phyloP scores from a whole-genome alignment of 2,329 filamentous ascomycete species.

The Cercospora sesami region DNA sequence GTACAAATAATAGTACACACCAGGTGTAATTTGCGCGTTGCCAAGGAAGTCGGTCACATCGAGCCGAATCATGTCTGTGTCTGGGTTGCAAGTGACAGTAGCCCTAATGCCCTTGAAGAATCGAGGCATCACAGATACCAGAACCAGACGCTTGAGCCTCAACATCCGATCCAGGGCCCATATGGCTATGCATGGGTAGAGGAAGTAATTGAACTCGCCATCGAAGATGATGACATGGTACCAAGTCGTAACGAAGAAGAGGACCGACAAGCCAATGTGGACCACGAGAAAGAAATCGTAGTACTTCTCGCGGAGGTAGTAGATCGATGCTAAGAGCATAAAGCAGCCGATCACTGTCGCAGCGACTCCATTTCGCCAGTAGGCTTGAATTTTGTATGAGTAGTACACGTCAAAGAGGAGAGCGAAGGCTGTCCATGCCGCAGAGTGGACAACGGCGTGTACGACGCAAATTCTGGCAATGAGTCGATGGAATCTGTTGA shows the following conservation, averaged over 20 bases:
- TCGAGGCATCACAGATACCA: constrained; percentile 37
- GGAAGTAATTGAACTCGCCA: constrained; percentile 51
- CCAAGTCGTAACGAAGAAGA: constrained; percentile 54
- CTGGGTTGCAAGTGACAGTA: constrained; percentile 46
- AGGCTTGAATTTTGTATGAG: constrained; percentile 44
- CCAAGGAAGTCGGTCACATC: constrained; percentile 44
- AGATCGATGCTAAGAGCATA: constrained; percentile 51
- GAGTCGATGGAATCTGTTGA: constrained; percentile 68
- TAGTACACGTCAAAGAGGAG: constrained; percentile 45
- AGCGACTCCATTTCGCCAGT: constrained; percentile 54
- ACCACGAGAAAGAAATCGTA: constrained; percentile 55
- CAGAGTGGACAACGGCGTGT: constrained; percentile 63
- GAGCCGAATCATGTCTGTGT: constrained; percentile 50
- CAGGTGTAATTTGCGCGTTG: constrained; percentile 43
- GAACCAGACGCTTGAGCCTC: constrained; percentile 45
- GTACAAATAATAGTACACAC: constrained; percentile 55
- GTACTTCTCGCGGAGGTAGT: constrained; percentile 53
- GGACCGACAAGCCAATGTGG: constrained; percentile 55
- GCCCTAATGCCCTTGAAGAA: constrained; percentile 36
- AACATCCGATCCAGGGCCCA: constrained; percentile 55
- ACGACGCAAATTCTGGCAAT: constrained; percentile 62
- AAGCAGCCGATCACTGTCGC: constrained; percentile 50
- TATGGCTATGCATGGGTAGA: constrained; percentile 53
- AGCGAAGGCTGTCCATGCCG: constrained; percentile 51
- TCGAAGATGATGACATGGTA: constrained; percentile 57